Conservation (phyloP, 108 stramenopile genomes). For the Aurantiochytrium sp. region DNA sequence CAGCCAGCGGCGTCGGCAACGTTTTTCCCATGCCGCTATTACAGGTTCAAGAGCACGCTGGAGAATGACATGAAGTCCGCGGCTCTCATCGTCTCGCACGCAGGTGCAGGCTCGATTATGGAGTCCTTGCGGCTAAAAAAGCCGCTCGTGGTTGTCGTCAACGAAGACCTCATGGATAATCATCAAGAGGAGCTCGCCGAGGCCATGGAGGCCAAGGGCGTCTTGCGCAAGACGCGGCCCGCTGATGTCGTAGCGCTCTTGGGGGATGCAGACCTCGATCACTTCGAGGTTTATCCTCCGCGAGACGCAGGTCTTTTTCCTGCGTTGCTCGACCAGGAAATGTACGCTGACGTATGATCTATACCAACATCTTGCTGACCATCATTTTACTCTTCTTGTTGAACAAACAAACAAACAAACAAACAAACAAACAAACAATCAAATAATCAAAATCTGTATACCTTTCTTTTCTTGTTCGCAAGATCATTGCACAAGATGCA, state of each 20-base stretch:
- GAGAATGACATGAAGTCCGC: background rate
- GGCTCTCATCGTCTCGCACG: slow-evolving; percentile 56
- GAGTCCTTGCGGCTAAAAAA: slow-evolving; percentile 46
- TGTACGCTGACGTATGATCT: background rate
- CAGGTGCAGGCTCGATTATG: slow-evolving; percentile 85
- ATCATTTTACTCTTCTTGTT: too few species aligned
- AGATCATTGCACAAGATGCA: too few species aligned
- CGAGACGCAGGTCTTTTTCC: background rate
- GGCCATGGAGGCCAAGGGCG: slow-evolving; percentile 50
- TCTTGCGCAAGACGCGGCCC: background rate
- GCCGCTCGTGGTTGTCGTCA: slow-evolving; percentile 71
- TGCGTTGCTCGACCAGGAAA: background rate
- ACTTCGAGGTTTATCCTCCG: background rate
- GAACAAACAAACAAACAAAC: too few species aligned
- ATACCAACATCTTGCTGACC: background rate
- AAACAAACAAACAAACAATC: too few species aligned
- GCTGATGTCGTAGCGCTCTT: background rate
- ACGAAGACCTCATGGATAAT: slow-evolving; percentile 81
- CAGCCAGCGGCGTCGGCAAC: background rate
- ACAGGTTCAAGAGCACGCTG: slow-evolving; percentile 21
- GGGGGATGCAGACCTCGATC: background rate
- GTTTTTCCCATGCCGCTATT: background rate
- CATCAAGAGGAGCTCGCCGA: slow-evolving; percentile 83
- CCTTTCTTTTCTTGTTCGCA: too few species aligned
- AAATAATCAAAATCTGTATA: too few species aligned